Evolutionary conservation across 441 rosid species (phyloP).

Genomic region (Mallotus japonicus): DNA sequence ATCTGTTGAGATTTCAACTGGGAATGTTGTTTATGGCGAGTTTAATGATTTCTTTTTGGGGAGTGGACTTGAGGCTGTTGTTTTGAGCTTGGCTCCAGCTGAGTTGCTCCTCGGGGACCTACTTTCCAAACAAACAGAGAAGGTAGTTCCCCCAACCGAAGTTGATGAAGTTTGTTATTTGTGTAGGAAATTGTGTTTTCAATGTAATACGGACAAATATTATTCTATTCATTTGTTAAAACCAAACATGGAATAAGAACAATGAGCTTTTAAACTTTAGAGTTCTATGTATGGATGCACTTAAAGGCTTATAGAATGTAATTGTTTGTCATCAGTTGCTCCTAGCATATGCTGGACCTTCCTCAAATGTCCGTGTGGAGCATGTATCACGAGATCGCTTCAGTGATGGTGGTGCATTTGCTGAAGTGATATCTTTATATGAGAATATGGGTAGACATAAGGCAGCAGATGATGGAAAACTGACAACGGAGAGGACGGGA

Average conservation of each 20-base stretch:
- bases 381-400: constrained; percentile 47
- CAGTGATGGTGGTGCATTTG: constrained; percentile 63
- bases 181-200: not conserved
- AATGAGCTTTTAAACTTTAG: not conserved
- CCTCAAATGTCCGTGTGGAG: constrained; percentile 82
- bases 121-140: constrained; percentile 71
- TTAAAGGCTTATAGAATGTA: constrained; percentile 15
- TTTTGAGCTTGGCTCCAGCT: constrained; percentile 78
- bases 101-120: constrained; percentile 83
- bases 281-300: not conserved
- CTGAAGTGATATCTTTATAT: constrained; percentile 64
- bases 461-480: constrained; percentile 31
- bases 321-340: constrained; percentile 50
- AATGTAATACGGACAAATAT: not conserved
- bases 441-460: constrained; percentile 43
- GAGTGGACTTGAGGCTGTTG: constrained; percentile 79
- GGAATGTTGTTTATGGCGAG: constrained; percentile 82
- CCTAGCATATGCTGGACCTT: constrained; percentile 79
- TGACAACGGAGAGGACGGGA: constrained; percentile 27
- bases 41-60: constrained; percentile 67
- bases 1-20: constrained; percentile 82
- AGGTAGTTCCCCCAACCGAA: constrained; percentile 41
- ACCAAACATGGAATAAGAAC: not conserved
- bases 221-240: not conserved
- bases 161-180: no score